Conservation (phyloP, 2,329 filamentous ascomycete species). For the Sarocladium kiliense region DNA sequence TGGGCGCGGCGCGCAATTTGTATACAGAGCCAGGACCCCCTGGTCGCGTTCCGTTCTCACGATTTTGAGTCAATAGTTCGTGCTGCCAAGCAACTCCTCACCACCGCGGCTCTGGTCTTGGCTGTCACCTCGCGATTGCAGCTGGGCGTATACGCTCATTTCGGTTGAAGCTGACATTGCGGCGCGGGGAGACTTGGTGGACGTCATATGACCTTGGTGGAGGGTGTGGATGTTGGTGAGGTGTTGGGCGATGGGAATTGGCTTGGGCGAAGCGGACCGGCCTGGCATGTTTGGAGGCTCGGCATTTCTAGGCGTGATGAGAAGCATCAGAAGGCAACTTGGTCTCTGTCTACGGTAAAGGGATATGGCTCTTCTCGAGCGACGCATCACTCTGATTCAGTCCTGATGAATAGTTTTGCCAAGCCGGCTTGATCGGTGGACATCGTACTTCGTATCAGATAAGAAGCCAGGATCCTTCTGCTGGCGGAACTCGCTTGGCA, state of each 20-base stretch:
- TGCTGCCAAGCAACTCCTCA: neutral
- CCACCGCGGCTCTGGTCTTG: neutral
- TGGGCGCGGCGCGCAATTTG: neutral
- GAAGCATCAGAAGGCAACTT: neutral
- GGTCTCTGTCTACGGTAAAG: neutral
- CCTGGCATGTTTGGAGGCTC: neutral
- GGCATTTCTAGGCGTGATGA: neutral
- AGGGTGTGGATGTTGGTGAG: neutral
- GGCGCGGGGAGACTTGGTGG: neutral
- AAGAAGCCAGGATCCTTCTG: neutral
- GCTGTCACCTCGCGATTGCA: neutral
- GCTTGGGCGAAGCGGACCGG: neutral
- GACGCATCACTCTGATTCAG: neutral
- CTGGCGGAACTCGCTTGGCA: neutral
- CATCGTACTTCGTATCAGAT: neutral
- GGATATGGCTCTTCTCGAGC: no score
- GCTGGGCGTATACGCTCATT: neutral
- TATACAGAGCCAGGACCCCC: neutral
- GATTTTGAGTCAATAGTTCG: neutral
- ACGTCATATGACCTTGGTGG: neutral
- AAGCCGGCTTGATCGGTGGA: neutral
- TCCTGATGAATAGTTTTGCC: neutral
- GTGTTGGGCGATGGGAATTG: neutral
- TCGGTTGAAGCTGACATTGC: neutral
- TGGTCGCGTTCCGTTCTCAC: neutral